These are phyloP conservation scores for Thalassiosira mediterranea DNA, from an alignment of 352 stramenopile genomes.

Conservation along the genomic window DNA sequence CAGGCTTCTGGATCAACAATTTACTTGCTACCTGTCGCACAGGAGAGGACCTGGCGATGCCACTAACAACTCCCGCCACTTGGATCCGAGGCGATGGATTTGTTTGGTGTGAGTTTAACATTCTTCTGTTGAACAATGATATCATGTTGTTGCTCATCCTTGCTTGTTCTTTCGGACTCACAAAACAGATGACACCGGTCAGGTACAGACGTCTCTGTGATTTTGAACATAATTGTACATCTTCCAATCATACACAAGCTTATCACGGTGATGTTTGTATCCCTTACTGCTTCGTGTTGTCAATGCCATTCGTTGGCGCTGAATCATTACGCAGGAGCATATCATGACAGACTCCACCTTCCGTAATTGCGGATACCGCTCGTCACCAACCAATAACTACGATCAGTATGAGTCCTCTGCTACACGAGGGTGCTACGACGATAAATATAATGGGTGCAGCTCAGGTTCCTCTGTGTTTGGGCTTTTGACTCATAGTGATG, in stretches of 20 bases:
- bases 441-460: constrained; percentile 36
- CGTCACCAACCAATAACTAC: background rate
- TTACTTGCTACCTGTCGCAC: constrained; percentile 48
- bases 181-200: constrained; percentile 14
- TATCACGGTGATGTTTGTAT: no score
- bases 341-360: constrained; percentile 56
- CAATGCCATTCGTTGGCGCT: no score
- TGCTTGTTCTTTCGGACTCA: background rate
- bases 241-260: no score
- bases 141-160: no score
- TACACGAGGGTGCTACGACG: constrained; percentile 39
- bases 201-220: no score
- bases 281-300: no score
- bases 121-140: no score
- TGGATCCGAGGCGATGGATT: constrained; percentile 34
- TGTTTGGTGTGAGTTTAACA: constrained; percentile 50
- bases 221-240: no score
- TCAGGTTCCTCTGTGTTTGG: constrained; percentile 40
- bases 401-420: constrained; percentile 47
- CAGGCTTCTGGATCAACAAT: constrained; percentile 52
- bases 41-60: constrained; percentile 24
- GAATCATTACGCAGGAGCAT: constrained; percentile 56
- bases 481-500: constrained; percentile 44
- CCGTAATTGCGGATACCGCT: constrained; percentile 50
- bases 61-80: background rate